Percentiles rank a stretch among this genome's conserved stretches.
These are phyloP conservation scores for Taiozyma sp. DNA, from an alignment of 1,139 yeast species.

Conservation along the genomic window DNA sequence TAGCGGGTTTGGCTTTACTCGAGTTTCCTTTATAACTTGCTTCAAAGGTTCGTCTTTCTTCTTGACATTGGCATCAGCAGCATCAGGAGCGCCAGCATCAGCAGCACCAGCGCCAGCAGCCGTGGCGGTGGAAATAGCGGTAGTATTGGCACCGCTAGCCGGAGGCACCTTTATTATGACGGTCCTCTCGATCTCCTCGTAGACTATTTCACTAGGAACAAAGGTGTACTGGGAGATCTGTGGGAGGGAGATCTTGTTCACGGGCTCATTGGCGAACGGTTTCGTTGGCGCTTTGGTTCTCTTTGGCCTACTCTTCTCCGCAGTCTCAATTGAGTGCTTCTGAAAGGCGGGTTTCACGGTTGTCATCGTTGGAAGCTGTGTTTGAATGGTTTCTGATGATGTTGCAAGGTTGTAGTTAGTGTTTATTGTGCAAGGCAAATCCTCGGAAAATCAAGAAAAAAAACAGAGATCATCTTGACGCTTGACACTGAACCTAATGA, in stretches of 20 bases:
- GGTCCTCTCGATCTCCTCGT: slow-evolving; percentile 1
- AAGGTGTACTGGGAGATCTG: slow-evolving; percentile 1
- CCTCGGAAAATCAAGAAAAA: background rate
- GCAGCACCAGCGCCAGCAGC: background rate
- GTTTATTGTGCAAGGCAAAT: background rate
- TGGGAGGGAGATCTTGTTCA: background rate
- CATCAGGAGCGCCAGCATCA: background rate
- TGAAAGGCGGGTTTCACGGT: background rate
- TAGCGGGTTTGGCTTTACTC: slow-evolving; percentile 5
- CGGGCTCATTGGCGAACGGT: background rate
- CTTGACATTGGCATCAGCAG: background rate
- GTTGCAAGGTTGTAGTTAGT: background rate
- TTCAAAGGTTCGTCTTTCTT: background rate
- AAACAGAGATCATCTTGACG: background rate
- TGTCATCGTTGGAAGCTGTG: background rate
- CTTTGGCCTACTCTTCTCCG: background rate
- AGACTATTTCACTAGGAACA: slow-evolving; percentile 4
- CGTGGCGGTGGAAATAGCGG: background rate
- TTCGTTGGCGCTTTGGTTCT: background rate
- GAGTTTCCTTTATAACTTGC: background rate
- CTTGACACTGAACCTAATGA: background rate
- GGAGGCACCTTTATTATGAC: background rate
- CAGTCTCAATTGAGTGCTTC: background rate
- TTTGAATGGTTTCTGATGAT: background rate
- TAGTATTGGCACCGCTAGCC: background rate